Evolutionary conservation across 2,329 filamentous ascomycete species (phyloP), one percentile per base, ranked within the genome.

Genomic region (Basipetospora chlamydospora): DNA sequence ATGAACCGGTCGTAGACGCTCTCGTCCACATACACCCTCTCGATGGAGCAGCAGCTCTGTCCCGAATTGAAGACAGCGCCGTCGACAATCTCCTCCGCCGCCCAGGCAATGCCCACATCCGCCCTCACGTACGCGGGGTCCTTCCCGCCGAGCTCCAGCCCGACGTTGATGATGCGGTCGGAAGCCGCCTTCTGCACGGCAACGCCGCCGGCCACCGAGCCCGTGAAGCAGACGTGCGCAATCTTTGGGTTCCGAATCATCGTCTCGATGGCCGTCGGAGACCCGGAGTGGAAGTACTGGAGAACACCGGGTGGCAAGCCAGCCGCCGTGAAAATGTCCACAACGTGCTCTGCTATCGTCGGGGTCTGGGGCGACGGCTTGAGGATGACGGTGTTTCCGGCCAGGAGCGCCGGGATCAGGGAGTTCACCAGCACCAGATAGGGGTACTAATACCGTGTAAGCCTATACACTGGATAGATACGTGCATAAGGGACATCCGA

Each of bases 41-140:
- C 88, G 37, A 96, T 67, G 17, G 85, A 82, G 59, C 88, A 96
- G 66, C 88, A 96, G 54, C 85, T 93, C 64, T 96, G 88, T n/a
- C 88, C 88, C 35, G 87, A 94, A 63, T 96, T 96, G 68, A 96
- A 96, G 39, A 96, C 67, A n/a, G 86, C 79, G 15, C 88, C 88
- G 48, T 96, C 88, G 11, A 96, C 85, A 49, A 96, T 90, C 59
- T 95, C 86, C 46, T 82, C 86, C 0, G 88, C 88, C 1, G 80
- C 87, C 88, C 87, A 95, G 33, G 75, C 74, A 33, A 93, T 59
- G 53, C 96, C 86, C 2, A 94, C 85, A 49, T 96, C 88, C 6
- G 64, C 65, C 41, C 88, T 70, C 38, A 96, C 69, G 51, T 95
- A 96, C 17, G 88, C 88, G 4, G 88, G 84, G 53, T 96, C 88